Conservation (phyloP, 352 stramenopile species). For the Aphanomyces euteiches region DNA sequence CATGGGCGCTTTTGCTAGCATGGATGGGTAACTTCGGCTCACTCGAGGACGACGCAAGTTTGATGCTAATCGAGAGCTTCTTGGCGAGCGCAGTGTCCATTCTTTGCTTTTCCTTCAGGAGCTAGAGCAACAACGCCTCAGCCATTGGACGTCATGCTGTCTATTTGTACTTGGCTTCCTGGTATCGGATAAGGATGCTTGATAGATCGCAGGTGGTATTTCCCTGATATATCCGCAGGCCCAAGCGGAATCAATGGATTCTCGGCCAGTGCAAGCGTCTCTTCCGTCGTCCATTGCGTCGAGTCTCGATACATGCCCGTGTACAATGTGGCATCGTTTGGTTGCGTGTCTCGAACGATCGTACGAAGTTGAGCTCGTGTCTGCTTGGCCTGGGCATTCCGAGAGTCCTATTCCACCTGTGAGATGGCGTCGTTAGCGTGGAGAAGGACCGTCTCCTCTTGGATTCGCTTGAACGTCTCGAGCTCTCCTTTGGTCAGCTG, state of each 20-base stretch:
- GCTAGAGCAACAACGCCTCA: slow-evolving; percentile 2
- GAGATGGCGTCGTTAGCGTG: not conserved
- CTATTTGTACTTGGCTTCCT: slow-evolving; percentile 40
- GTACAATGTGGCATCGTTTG: slow-evolving; percentile 19
- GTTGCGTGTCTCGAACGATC: not conserved
- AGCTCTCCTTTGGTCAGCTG: slow-evolving; percentile 17
- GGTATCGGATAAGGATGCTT: slow-evolving; percentile 69
- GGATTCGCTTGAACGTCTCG: not conserved
- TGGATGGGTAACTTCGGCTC: not conserved
- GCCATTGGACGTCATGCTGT: not conserved
- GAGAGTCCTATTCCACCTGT: not conserved
- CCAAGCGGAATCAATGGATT: slow-evolving; percentile 39
- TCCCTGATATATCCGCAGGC: slow-evolving; percentile 53
- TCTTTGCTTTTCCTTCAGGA: slow-evolving; percentile 62
- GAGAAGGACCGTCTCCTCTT: slow-evolving; percentile 8
- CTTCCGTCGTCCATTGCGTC: slow-evolving; percentile 2
- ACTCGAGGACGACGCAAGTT: not conserved
- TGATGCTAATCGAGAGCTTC: slow-evolving; percentile 41
- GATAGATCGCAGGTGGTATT: slow-evolving; percentile 68
- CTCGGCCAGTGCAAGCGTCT: slow-evolving; percentile 42
- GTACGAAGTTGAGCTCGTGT: not conserved
- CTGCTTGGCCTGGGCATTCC: not conserved
- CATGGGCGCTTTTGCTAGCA: not conserved
- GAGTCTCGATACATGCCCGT: slow-evolving; percentile 18
- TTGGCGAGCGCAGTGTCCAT: slow-evolving; percentile 54